Evolutionary conservation across 208 protist species (phyloP), one percentile per base, ranked within the genome.

Genomic region (Leishmania lainsoni): DNA sequence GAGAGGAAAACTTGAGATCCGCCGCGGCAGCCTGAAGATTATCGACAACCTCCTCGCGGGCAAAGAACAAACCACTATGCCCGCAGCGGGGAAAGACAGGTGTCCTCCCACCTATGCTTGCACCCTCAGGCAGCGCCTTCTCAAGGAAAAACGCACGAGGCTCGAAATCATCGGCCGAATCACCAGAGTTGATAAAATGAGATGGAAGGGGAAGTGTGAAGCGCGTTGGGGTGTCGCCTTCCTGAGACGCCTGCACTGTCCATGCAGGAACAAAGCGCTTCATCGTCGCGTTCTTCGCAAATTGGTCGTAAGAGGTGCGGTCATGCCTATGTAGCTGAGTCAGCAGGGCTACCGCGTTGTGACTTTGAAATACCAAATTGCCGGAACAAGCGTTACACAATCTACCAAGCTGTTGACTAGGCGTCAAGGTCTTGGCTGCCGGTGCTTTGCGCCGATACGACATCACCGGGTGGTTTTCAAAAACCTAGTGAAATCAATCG

Each of bases 21-120:
- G 74, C 68, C 1, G 93, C 90, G 2, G 95, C 95, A 17, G 93
- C 92, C 76, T 92, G 87, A 81, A 98, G 86, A 71, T 98, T 98
- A 81, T 98, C 95, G 12, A 98, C 88, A 45, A 98, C 91, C 68
- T 98, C 93, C 79, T 98, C 95, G 12, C 93, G 81, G 0, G 89
- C 87, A 83, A 94, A 98, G 59, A 98, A 98, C 5, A 96, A 79
- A 0, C 95, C 95, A 29, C 87, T 93, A 65, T 87, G 81, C 8
- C 92, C 95, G 77, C 93, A 96, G 65, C 95, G 90, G 14, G 95
- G 95, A 10, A 69, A 14, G 56, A 2, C 65, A 17, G 42, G 52
- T 14, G 68, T 29, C 42, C 65, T 79, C 17, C 20, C 17, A 4
- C 39, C 39, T 5, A 10, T n/a, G 9, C 5, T 12, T 1, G 69